Conservation (phyloP, 192 early-diverging fungal genomes). For the Coemansia sp. region DNA sequence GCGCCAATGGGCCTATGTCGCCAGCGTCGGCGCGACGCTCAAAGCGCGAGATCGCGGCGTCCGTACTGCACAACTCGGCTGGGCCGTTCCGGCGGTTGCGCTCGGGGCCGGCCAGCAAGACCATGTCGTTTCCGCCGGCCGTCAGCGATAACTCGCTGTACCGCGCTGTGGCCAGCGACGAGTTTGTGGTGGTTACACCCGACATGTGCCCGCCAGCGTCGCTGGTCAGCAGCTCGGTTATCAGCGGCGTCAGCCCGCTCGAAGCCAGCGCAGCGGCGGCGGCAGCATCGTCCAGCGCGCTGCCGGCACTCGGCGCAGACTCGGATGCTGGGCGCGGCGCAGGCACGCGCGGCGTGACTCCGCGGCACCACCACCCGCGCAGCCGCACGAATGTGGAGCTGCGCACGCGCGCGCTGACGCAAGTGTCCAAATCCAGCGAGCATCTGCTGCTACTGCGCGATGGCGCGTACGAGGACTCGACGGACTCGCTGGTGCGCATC, state of each 20-base stretch:
- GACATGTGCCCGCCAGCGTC: slow-evolving; percentile 48
- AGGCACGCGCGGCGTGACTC: slow-evolving; percentile 1
- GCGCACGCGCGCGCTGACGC: slow-evolving; percentile 38
- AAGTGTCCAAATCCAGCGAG: slow-evolving; percentile 32
- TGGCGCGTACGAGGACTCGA: slow-evolving; percentile 31
- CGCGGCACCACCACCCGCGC: slow-evolving; percentile 9
- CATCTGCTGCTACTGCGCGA: slow-evolving; percentile 18
- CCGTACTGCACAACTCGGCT: slow-evolving; percentile 39
- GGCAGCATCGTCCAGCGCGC: slow-evolving; percentile 9
- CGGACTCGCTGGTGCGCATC: slow-evolving; percentile 46
- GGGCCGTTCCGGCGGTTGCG: slow-evolving; percentile 45
- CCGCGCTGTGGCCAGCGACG: slow-evolving; percentile 16
- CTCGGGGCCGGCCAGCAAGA: slow-evolving; percentile 19
- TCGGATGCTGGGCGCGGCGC: neutral
- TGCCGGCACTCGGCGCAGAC: neutral
- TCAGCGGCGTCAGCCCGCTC: slow-evolving; percentile 36
- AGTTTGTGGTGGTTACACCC: slow-evolving; percentile 49
- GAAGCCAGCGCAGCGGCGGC: slow-evolving; percentile 22
- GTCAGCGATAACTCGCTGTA: slow-evolving; percentile 8
- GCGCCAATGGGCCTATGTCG: slow-evolving; percentile 5
- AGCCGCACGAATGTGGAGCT: slow-evolving; percentile 3
- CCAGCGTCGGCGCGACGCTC: slow-evolving; percentile 32
- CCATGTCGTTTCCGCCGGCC: slow-evolving; percentile 45
- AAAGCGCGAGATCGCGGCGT: slow-evolving; percentile 38
- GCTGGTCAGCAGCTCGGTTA: slow-evolving; percentile 47